A percentile compares a stretch with the other conserved stretches of the same genome.
Evolutionary conservation across 2,329 filamentous ascomycete genomes (phyloP).

Genomic region (Pseudogymnoascus sp.): DNA sequence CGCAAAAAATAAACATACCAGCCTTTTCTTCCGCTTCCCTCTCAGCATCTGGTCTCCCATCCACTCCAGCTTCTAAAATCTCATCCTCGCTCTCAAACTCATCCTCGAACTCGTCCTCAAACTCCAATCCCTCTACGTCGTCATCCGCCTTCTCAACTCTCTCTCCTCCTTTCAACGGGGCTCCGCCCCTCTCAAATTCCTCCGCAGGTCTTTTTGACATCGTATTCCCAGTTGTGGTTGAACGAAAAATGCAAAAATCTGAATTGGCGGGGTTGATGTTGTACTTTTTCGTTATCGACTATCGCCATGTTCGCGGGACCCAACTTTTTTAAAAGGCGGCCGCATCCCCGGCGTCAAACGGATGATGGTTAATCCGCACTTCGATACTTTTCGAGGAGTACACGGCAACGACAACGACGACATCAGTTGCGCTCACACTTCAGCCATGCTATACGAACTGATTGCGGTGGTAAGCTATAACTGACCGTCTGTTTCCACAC

Average conservation of each 20-base stretch:
- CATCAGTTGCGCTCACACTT: neutral
- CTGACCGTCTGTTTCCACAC: neutral
- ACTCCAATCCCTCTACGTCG: slow-evolving; percentile 65
- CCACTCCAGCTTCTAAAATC: slow-evolving; percentile 88
- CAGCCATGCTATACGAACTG: slow-evolving; percentile 86
- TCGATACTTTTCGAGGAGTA: slow-evolving; percentile 2
- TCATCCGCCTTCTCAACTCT: slow-evolving; percentile 61
- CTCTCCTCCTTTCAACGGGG: slow-evolving; percentile 52
- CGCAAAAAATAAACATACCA: slow-evolving; percentile 37
- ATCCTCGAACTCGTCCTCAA: slow-evolving; percentile 92
- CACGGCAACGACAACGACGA: neutral
- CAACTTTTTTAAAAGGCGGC: slow-evolving; percentile 5
- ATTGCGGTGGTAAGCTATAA: slow-evolving; percentile 73
- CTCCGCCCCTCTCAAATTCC: slow-evolving; percentile 38
- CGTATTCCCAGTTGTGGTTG: slow-evolving; percentile 13
- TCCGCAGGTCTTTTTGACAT: slow-evolving; percentile 58
- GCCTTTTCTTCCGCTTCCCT: slow-evolving; percentile 81
- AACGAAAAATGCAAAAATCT: neutral
- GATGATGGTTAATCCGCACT: neutral
- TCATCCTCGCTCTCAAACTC: slow-evolving; percentile 90
- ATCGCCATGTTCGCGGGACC: slow-evolving; percentile 6
- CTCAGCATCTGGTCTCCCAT: slow-evolving; percentile 86
- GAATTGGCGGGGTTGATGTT: slow-evolving; percentile 6
- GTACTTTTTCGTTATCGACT: slow-evolving; percentile 19
- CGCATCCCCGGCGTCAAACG: neutral